Percentiles rank a stretch among this genome's conserved stretches.
phyloP scores from a whole-genome alignment of 2,329 filamentous ascomycete genomes.

The Epichloe aotearoae region DNA sequence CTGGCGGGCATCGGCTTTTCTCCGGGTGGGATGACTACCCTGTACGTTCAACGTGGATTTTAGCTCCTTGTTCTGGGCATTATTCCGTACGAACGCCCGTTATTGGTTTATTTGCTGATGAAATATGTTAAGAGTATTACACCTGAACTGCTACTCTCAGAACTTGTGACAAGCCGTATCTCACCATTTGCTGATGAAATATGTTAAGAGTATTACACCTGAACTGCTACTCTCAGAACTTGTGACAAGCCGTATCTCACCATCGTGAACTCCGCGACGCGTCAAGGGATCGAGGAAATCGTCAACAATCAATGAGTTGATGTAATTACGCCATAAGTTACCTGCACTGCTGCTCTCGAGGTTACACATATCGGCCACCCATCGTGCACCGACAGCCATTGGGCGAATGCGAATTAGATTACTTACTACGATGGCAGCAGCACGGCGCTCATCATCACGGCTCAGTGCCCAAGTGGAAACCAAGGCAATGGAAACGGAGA shows the following conservation, averaged over 20 bases:
- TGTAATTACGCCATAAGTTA: not conserved
- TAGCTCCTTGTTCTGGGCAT: too few relatives aligned
- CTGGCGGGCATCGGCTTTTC: not conserved
- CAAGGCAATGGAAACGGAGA: slow-evolving; percentile 6
- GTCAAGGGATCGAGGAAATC: too few relatives aligned
- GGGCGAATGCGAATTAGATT: slow-evolving; percentile 1
- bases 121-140: too few relatives aligned
- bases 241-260: too few relatives aligned
- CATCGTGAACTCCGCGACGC: too few relatives aligned
- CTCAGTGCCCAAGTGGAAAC: slow-evolving; percentile 20
- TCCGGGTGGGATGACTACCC: slow-evolving; percentile 3
- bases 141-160: too few relatives aligned
- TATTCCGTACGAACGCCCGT: too few relatives aligned
- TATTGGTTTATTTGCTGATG: too few relatives aligned
- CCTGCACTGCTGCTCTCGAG: not conserved
- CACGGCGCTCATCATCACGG: slow-evolving; percentile 28
- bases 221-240: too few relatives aligned
- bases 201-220: too few relatives aligned
- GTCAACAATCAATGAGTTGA: not conserved
- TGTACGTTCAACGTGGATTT: not conserved
- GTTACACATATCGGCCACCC: not conserved
- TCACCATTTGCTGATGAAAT: too few relatives aligned
- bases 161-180: too few relatives aligned
- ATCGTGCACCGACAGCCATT: not conserved
- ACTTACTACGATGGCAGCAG: slow-evolving; percentile 16